Evolutionary conservation across 2,329 filamentous ascomycete species (phyloP).

Genomic region (Cladophialophora carrionii): DNA sequence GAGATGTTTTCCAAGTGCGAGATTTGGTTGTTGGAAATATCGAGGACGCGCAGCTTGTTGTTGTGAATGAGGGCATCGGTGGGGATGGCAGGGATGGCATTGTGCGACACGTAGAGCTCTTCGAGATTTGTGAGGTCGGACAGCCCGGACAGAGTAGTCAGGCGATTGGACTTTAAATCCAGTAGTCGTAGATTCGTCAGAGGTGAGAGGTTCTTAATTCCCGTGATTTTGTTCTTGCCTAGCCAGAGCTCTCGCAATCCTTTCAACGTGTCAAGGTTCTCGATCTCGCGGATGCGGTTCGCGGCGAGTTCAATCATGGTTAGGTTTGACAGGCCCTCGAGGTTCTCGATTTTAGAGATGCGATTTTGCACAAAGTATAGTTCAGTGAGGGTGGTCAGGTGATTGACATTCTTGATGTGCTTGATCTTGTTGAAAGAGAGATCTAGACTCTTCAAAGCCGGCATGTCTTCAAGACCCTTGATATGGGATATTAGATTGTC

Average conservation of each 20-base stretch:
- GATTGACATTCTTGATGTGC: conserved; percentile 86
- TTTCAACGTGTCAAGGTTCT: conserved; percentile 77
- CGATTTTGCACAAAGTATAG: conserved; percentile 95
- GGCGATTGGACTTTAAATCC: conserved; percentile 93
- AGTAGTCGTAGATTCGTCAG: conserved; percentile 82
- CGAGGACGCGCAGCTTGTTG: conserved; percentile 72
- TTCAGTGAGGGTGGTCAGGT: conserved; percentile 76
- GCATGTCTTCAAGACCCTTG: conserved; percentile 77
- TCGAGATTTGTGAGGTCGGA: conserved; percentile 75
- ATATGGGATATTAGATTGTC: conserved; percentile 93
- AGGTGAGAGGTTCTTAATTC: conserved; percentile 73
- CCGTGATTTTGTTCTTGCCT: conserved; percentile 93
- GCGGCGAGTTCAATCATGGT: conserved; percentile 88
- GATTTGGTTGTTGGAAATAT: conserved; percentile 88
- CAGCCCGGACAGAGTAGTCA: conserved; percentile 76
- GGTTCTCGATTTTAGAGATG: conserved; percentile 81
- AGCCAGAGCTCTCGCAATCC: conserved; percentile 88
- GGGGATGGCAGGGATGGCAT: conserved; percentile 75
- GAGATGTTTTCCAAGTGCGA: conserved; percentile 72
- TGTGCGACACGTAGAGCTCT: conserved; percentile 95
- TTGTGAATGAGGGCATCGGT: conserved; percentile 66
- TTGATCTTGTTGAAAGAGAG: conserved; percentile 99
- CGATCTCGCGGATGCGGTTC: conserved; percentile 86
- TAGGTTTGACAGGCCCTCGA: conserved; percentile 74
- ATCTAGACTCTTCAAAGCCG: conserved; percentile 76